Evolutionary conservation across 169 alveolate genomes (phyloP), one percentile per base, ranked within the genome.

Genomic region (Eimeria maxima): DNA sequence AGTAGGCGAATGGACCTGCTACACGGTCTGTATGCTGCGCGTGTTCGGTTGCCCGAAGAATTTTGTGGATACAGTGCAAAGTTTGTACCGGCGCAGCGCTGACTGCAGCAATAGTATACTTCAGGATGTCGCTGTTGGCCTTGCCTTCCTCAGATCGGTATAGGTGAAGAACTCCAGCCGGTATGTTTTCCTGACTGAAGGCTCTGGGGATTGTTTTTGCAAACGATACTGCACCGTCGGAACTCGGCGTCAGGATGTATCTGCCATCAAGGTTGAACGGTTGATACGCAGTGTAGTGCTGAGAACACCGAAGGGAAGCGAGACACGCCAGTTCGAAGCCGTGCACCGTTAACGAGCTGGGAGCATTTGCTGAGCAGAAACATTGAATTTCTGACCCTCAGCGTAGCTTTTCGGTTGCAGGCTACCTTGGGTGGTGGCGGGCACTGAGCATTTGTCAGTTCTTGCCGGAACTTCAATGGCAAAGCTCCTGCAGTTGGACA

Each of bases 301-400:
- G 93, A 33, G 93, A 60, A 81, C 93, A 87, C 50, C 81, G 65
- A 42, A 87, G 81, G 44, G 93, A 87, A 27, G 93, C 60, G 65
- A 60, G 93, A 27, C 93, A 87, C 24, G 93, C 60, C 20, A 87
- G 81, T 67, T 87, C 93, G 44, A 87, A 87, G 27, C 93, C 93
- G n/a, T 87, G 93, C 65, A 63, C 93, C 63, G 83, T 87, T 38
- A 87, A n/a, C 57, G 93, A 29, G 7, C 33, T 57, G 8, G 60
- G 83, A 63, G 24, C 18, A n/a, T 65, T 42, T 16, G n/a, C 93
- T 87, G 93, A 24, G 42, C 74, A 63, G 44, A 6, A 29, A 22
- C 83, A 73, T 73, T 16, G 29, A 53, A 14, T 7, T 73, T 73
- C 20, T 73, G 55, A 14, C 29, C 29, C 5, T 14, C 55, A 38